Conservation (phyloP, 2,329 filamentous ascomycete species). For the Trichoderma lentiforme region DNA sequence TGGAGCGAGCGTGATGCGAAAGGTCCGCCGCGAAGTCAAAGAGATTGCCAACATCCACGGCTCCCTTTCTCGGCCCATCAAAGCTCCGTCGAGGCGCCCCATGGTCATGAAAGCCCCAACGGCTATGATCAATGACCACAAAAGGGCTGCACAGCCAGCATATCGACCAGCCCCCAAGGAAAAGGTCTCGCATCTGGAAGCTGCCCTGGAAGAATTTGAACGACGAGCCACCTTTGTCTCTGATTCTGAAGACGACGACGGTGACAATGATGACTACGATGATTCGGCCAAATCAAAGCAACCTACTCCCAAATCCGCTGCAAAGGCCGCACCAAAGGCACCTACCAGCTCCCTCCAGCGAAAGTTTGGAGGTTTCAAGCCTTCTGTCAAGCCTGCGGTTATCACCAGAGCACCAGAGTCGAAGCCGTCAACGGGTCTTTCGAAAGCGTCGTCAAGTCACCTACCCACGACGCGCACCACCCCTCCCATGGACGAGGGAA, state of each 20-base stretch:
- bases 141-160: conserved; percentile 41
- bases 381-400: background rate
- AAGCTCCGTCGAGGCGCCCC: conserved; percentile 30
- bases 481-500: background rate
- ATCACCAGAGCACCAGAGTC: background rate
- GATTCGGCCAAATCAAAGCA: conserved; percentile 7
- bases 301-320: conserved; percentile 12
- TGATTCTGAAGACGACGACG: conserved; percentile 38
- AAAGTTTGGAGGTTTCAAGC: conserved; percentile 12
- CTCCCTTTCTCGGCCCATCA: conserved; percentile 38
- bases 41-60: conserved; percentile 50
- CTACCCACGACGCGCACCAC: background rate
- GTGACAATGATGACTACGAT: conserved; percentile 22
- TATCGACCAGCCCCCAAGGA: conserved; percentile 28
- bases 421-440: background rate
- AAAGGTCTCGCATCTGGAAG: conserved; percentile 25
- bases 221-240: conserved; percentile 39
- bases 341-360: background rate
- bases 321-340: background rate
- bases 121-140: conserved; percentile 53
- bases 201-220: conserved; percentile 31
- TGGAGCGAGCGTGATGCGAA: conserved; percentile 53
- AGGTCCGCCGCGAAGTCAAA: conserved; percentile 53
- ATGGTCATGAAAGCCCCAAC: conserved; percentile 51
- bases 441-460: background rate